A percentile compares a stretch with the other conserved stretches of the same genome.
phyloP scores from a whole-genome alignment of 306 rosid genomes.

The Crataegus laevigata region DNA sequence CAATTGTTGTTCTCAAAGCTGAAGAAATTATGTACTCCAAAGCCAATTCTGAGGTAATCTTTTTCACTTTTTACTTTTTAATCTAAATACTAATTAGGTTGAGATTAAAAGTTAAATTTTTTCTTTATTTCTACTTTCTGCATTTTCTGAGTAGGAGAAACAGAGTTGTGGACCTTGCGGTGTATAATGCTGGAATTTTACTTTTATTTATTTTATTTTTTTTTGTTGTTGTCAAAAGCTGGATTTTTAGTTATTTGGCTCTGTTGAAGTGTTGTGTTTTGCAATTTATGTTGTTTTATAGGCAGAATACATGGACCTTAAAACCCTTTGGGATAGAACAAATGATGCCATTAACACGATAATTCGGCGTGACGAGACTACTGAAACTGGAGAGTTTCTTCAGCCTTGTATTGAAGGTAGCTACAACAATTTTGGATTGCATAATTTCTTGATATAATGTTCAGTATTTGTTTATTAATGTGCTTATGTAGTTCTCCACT shows the following conservation, averaged over 20 bases:
- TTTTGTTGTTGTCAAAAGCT: too few relatives aligned
- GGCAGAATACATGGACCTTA: conserved; percentile 66
- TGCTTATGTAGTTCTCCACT: neutral
- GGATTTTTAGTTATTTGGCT: neutral
- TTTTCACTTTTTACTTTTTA: neutral
- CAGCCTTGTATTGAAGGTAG: conserved; percentile 90
- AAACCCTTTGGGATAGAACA: conserved; percentile 56
- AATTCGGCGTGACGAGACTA: conserved; percentile 46
- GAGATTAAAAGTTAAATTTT: neutral
- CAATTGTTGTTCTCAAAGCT: conserved; percentile 63
- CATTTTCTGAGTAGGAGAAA: neutral
- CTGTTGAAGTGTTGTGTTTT: conserved; percentile 4
- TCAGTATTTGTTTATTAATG: neutral
- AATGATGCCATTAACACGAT: conserved; percentile 66
- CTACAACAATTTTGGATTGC: neutral
- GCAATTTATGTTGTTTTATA: conserved; percentile 17
- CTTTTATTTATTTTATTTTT: too few relatives aligned
- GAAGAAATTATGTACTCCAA: conserved; percentile 81
- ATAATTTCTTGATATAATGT: neutral
- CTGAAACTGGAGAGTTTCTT: conserved; percentile 58
- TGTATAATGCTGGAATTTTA: neutral
- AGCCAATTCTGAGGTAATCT: conserved; percentile 66
- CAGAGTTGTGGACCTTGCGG: neutral
- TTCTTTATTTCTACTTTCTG: neutral
- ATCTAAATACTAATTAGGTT: neutral